phyloP scores from a whole-genome alignment of 306 rosid genomes.

The Dalbergia oliveri region DNA sequence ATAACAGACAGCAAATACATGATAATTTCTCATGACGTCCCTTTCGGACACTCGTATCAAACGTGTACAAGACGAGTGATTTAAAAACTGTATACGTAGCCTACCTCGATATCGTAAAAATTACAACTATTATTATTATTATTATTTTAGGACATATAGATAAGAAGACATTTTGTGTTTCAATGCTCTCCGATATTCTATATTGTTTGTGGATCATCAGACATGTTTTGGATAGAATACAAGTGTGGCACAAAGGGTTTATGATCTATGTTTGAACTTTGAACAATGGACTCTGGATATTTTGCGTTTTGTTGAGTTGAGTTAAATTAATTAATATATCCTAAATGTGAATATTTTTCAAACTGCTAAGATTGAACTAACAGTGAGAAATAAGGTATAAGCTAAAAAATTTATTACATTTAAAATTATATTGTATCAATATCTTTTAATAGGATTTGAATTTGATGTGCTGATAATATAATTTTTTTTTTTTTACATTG shows the following conservation, averaged over 20 bases:
- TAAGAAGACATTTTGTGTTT: neutral
- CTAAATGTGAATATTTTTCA: neutral
- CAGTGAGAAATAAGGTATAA: too few species aligned
- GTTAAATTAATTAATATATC: neutral
- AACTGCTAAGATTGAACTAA: too few species aligned
- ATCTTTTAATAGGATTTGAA: too few species aligned
- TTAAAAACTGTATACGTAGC: slow-evolving; percentile 57
- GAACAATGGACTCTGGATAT: neutral
- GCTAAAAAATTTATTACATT: too few species aligned
- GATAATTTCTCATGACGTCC: slow-evolving; percentile 36
- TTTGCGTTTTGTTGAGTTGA: neutral
- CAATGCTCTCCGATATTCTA: neutral
- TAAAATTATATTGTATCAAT: too few species aligned
- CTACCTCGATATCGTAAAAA: slow-evolving; percentile 46
- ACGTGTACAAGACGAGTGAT: slow-evolving; percentile 45
- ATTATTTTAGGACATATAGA: neutral
- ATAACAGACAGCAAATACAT: neutral
- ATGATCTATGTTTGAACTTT: too few species aligned
- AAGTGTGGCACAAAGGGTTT: too few species aligned
- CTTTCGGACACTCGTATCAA: slow-evolving; percentile 29
- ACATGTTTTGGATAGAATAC: too few species aligned
- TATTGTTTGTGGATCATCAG: neutral
- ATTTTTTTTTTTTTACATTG: too few species aligned
- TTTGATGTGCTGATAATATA: too few species aligned
- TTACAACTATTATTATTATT: neutral